Percentiles rank a stretch among this genome's conserved stretches.
Evolutionary conservation across 352 stramenopile genomes (phyloP).

Genomic region (Phytophthora macrochlamydospora): DNA sequence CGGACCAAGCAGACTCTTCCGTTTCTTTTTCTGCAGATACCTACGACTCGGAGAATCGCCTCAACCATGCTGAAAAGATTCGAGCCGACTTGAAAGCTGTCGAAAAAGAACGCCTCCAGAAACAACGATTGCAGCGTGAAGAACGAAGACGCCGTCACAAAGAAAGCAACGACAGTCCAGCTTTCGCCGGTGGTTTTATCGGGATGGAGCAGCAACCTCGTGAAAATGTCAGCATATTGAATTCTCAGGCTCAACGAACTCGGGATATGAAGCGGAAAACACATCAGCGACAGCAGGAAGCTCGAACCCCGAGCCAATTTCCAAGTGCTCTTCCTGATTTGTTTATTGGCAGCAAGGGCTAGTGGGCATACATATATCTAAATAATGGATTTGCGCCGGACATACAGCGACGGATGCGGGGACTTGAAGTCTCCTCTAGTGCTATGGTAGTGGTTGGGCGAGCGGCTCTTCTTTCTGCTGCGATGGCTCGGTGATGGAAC

Average conservation of each 20-base stretch:
- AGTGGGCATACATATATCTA: conserved; percentile 17
- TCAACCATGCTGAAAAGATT: conserved; percentile 49
- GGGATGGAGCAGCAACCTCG: not conserved
- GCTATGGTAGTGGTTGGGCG: conserved; percentile 20
- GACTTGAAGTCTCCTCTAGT: conserved; percentile 20
- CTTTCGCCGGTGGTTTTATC: conserved; percentile 14
- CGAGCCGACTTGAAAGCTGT: conserved; percentile 44
- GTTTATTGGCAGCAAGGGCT: conserved; percentile 32
- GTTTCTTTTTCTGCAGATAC: conserved; percentile 6
- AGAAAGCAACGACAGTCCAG: conserved; percentile 12
- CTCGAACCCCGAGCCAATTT: conserved; percentile 14
- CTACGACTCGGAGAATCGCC: conserved; percentile 25
- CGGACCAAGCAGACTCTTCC: not conserved
- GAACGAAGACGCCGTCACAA: conserved; percentile 41
- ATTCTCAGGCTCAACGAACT: conserved; percentile 9
- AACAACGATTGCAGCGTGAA: conserved; percentile 46
- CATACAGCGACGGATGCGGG: conserved; percentile 28
- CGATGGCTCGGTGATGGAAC: conserved; percentile 32
- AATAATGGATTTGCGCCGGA: conserved; percentile 57
- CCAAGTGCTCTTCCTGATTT: conserved; percentile 28
- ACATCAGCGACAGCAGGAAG: conserved; percentile 12
- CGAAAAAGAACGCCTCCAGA: conserved; percentile 52
- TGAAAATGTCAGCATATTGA: conserved; percentile 6
- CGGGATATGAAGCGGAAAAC: conserved; percentile 23
- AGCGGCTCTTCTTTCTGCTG: conserved; percentile 32